Percentiles rank a stretch among this genome's conserved stretches.
Evolutionary conservation across 1,284 basidiomycete genomes (phyloP).

Genomic region (Afroboletus lepidellus): DNA sequence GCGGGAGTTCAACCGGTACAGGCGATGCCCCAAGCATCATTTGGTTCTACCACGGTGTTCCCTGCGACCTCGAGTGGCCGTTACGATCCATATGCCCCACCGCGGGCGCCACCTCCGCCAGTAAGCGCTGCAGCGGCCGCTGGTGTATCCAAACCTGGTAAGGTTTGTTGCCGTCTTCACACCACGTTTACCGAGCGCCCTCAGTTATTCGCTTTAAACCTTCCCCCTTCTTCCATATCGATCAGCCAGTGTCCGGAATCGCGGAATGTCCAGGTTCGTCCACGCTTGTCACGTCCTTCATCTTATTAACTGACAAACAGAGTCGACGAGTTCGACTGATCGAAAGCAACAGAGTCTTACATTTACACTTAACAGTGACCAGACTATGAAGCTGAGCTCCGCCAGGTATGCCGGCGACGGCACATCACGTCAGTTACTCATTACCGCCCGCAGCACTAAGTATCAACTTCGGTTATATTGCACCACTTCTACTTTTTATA

Average conservation of each 20-base stretch:
- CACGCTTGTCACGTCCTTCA: constrained; percentile 1
- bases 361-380: constrained; percentile 65
- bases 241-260: constrained; percentile 61
- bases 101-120: constrained; percentile 45
- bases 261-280: constrained; percentile 70
- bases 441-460: constrained; percentile 46
- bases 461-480: constrained; percentile 89
- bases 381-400: constrained; percentile 58
- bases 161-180: constrained; percentile 1
- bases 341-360: constrained; percentile 60
- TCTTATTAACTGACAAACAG: constrained; percentile 41
- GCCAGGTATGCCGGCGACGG: constrained; percentile 40
- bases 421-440: constrained; percentile 9
- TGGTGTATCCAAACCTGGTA: constrained; percentile 32
- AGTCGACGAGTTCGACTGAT: constrained; percentile 74
- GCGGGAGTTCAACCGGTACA: constrained; percentile 28
- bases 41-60: constrained; percentile 23
- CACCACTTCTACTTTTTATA: constrained; percentile 86
- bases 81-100: constrained; percentile 65
- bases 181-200: constrained; percentile 10
- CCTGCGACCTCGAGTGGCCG: constrained; percentile 35
- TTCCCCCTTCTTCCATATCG: constrained; percentile 74
- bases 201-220: constrained; percentile 73
- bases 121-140: constrained; percentile 35
- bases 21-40: constrained; percentile 21